Base-by-base conservation (phyloP, 2,329 filamentous ascomycete genomes). In the Ophiosphaerella narmari region DNA sequence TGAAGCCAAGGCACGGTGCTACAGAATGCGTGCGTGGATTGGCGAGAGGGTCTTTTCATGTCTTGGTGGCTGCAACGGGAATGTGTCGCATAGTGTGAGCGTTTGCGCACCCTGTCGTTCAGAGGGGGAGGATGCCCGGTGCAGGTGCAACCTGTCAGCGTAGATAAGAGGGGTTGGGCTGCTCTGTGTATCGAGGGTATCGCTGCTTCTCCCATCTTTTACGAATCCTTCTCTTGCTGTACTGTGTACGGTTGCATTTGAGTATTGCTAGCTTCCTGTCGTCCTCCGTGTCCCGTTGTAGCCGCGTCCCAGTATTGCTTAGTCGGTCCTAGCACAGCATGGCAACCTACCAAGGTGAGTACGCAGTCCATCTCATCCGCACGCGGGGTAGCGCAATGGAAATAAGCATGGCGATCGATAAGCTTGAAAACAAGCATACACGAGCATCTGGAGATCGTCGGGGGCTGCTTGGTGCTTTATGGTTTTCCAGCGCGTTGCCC, bases 401-500 rank as follows among this genome's bases (percentile, higher is more conserved):
- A 21, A 33, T 8, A 33, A 29, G 26, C 26, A 29, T 29, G 26
- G 26, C 26, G 26, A 29, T 29, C 26, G 26, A 29, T 29, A 13
- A 21, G 23, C 34, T 4, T 38, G 34, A n/a, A 21, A 38, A 45
- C 24, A 12, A 39, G 14, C 7, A 46, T n/a, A 24, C 16, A 24
- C 26, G n/a, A 7, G 14, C 7, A 26, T 14, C 23, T 9, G 16
- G 9, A 29, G 13, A 35, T 26, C 24, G 18, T n/a, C 34, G 48
- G 48, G 18, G 48, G 48, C 38, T 36, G 34, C 33, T 21, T 32
- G 23, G 18, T 21, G n/a, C 48, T 50, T 57, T 59, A 59, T 52
- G 46, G 39, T 23, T 5, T 38, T 35, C 5, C 43, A 43, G 46
- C 37, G 32, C 26, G 46, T 57, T 43, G 46, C 46, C 48, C 47